These are phyloP conservation scores for Chlorophyllum brunneum DNA, from an alignment of 768 basidiomycete genomes.

Conservation along the genomic window DNA sequence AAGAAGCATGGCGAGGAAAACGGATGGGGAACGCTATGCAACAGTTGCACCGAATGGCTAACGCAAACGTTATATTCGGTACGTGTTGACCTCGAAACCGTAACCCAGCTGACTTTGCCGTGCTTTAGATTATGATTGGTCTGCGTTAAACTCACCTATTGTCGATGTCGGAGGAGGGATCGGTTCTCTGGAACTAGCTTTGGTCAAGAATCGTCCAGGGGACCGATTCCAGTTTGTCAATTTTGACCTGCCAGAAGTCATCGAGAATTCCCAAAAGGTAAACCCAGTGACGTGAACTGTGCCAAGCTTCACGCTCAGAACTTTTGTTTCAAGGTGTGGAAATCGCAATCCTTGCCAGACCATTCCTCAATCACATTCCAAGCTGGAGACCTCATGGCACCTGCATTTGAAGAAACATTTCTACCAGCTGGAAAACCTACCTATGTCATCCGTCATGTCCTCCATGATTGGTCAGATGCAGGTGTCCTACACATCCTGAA, in stretches of 20 bases:
- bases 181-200: background rate
- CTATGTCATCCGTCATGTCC: slow-evolving; percentile 9
- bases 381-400: slow-evolving; percentile 2
- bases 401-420: background rate
- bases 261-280: slow-evolving; percentile 5
- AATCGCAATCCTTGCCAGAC: background rate
- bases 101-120: background rate
- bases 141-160: background rate
- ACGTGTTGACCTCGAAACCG: background rate
- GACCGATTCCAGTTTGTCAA: background rate
- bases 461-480: slow-evolving; percentile 7
- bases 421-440: slow-evolving; percentile 4
- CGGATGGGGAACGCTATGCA: slow-evolving; percentile 7
- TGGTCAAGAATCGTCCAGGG: background rate
- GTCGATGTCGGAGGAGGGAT: slow-evolving; percentile 6
- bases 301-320: background rate
- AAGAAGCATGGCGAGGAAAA: slow-evolving; percentile 6
- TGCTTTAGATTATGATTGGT: slow-evolving; percentile 5
- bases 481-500: slow-evolving; percentile 3
- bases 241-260: slow-evolving; percentile 1
- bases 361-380: background rate
- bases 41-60: slow-evolving; percentile 6
- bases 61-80: slow-evolving; percentile 1
- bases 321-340: background rate
- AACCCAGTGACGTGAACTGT: background rate